phyloP scores from a whole-genome alignment of 2,329 filamentous ascomycete genomes.

The Phaeosphaeriaceae sp. region DNA sequence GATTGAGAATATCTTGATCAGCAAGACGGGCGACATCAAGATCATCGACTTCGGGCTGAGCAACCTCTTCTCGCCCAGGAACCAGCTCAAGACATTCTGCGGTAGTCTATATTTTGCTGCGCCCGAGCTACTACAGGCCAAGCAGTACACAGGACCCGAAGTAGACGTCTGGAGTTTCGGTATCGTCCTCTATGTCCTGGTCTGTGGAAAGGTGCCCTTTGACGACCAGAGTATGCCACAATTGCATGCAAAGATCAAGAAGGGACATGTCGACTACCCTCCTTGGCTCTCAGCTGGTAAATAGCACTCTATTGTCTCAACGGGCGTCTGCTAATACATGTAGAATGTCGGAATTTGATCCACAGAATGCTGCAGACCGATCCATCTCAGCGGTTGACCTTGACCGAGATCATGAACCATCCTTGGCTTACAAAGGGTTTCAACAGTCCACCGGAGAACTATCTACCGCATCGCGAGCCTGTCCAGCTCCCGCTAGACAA shows the following conservation, averaged over 20 bases:
- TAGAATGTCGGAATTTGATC: slow-evolving; percentile 93
- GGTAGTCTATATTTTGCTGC: slow-evolving; percentile 98
- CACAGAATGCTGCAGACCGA: slow-evolving; percentile 96
- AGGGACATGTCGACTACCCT: slow-evolving; percentile 93
- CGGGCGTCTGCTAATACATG: slow-evolving; percentile 7
- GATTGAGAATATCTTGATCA: slow-evolving; percentile 99
- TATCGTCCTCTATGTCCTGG: slow-evolving; percentile 94
- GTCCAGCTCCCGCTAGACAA: slow-evolving; percentile 83
- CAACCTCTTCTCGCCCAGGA: slow-evolving; percentile 88
- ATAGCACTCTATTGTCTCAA: not conserved
- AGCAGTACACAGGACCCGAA: slow-evolving; percentile 93
- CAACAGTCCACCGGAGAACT: slow-evolving; percentile 85
- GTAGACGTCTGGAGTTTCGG: slow-evolving; percentile 99
- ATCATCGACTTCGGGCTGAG: slow-evolving; percentile 99
- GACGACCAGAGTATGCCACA: slow-evolving; percentile 99
- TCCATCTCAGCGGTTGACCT: slow-evolving; percentile 82
- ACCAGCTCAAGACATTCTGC: slow-evolving; percentile 93
- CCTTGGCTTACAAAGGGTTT: slow-evolving; percentile 97
- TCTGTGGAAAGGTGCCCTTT: slow-evolving; percentile 97
- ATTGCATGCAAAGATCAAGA: slow-evolving; percentile 98
- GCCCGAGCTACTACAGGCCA: slow-evolving; percentile 90
- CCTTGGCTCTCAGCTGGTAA: slow-evolving; percentile 88
- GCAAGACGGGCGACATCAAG: slow-evolving; percentile 98
- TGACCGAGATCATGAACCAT: slow-evolving; percentile 92
- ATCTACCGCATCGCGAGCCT: slow-evolving; percentile 82